Conservation (phyloP, 345 rosid genomes). For the Aegle marmelos region DNA sequence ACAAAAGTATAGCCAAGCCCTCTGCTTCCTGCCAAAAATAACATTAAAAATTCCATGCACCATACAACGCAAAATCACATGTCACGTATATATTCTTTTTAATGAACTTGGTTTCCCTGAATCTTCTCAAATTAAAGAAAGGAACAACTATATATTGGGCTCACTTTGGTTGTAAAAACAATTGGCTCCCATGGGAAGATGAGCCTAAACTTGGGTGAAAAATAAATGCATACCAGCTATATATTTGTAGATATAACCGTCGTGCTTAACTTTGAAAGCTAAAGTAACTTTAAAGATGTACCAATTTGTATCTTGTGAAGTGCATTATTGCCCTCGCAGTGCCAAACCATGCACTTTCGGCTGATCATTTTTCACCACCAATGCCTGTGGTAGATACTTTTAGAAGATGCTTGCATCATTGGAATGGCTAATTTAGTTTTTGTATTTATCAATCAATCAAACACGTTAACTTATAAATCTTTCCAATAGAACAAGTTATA, state of each 20-base stretch:
- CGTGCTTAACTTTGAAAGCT: neutral
- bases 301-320: neutral
- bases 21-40: neutral
- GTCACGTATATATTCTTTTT: neutral
- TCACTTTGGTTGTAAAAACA: neutral
- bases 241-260: too few species aligned
- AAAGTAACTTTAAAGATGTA: neutral
- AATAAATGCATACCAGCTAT: too few species aligned
- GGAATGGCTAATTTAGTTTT: neutral
- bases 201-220: too few species aligned
- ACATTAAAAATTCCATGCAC: neutral
- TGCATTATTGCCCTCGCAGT: neutral
- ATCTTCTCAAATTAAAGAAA: neutral
- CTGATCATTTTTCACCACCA: neutral
- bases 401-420: neutral
- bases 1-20: neutral
- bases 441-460: conserved; percentile 1
- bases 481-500: neutral
- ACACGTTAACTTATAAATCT: neutral
- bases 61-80: neutral
- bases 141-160: neutral
- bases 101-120: too few species aligned
- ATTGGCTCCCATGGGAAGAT: neutral
- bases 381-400: neutral
- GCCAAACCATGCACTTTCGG: neutral